Conservation (phyloP, 2,329 filamentous ascomycete genomes). For the Blastomyces gilchristii region DNA sequence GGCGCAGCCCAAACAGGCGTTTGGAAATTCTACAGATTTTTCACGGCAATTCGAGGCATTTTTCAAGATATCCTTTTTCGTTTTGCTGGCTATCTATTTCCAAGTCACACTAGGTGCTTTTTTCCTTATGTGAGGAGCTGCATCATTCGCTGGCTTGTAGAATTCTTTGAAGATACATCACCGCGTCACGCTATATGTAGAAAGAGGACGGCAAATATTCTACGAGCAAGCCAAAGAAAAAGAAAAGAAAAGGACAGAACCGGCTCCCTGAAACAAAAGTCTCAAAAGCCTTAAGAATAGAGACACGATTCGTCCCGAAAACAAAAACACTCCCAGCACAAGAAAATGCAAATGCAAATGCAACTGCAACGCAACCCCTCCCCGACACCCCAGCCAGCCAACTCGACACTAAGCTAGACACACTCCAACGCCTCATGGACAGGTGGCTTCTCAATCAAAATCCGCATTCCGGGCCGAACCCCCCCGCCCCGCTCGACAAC, state of each 20-base stretch:
- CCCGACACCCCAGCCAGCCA: background rate
- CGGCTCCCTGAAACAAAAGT: background rate
- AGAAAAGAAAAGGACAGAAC: background rate
- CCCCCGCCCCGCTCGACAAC: constrained; percentile 18
- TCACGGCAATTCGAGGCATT: background rate
- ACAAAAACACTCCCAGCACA: too few relatives aligned
- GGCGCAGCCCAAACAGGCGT: background rate
- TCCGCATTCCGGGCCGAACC: constrained; percentile 17
- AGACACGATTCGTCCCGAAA: background rate
- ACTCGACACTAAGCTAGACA: constrained; percentile 9
- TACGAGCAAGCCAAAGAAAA: background rate
- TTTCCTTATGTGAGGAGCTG: background rate
- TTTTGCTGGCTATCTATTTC: background rate
- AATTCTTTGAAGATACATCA: too few relatives aligned
- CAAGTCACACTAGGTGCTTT: background rate
- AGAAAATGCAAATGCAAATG: too few relatives aligned
- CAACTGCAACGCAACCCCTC: background rate
- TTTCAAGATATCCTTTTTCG: background rate
- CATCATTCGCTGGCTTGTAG: background rate
- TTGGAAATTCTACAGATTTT: background rate
- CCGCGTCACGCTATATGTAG: too few relatives aligned
- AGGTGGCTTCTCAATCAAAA: constrained; percentile 17
- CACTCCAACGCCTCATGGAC: constrained; percentile 13
- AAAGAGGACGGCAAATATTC: background rate
- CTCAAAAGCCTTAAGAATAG: background rate